Evolutionary conservation across 495 filamentous ascomycete genomes (phyloP).

Genomic region (Massariosphaeria phaeospora): DNA sequence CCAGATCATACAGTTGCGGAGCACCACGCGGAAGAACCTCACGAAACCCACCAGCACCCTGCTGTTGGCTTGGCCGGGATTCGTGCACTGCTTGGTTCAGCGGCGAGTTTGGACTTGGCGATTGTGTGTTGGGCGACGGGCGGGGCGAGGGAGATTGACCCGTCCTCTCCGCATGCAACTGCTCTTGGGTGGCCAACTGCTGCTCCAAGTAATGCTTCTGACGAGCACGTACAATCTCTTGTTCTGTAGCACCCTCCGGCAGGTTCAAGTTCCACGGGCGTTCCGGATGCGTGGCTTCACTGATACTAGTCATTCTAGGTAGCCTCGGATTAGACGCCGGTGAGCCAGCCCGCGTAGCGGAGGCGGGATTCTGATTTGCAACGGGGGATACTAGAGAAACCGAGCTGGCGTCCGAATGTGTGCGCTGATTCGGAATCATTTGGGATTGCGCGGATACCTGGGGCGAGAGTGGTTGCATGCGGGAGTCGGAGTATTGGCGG

Average conservation of each 20-base stretch:
- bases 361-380: constrained; percentile 16
- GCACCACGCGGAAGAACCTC: constrained; percentile 26
- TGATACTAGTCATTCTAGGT: constrained; percentile 28
- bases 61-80: not conserved
- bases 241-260: constrained; percentile 22
- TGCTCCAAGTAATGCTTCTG: constrained; percentile 28
- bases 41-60: constrained; percentile 16
- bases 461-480: constrained; percentile 24
- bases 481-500: constrained; percentile 23
- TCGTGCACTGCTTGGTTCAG: not conserved
- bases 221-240: constrained; percentile 25
- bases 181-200: constrained; percentile 26
- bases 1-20: constrained; percentile 24
- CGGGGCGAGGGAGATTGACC: constrained; percentile 22
- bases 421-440: constrained; percentile 2
- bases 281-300: constrained; percentile 20
- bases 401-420: constrained; percentile 12
- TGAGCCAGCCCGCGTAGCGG: no score
- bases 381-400: constrained; percentile 22
- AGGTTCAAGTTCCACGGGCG: constrained; percentile 25
- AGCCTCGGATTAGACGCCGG: constrained; percentile 3
- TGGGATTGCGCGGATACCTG: constrained; percentile 22
- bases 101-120: constrained; percentile 17
- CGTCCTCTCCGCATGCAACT: constrained; percentile 15
- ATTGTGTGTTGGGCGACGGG: constrained; percentile 13